Conservation (phyloP, 495 filamentous ascomycete genomes). For the Penicillium odoratum region DNA sequence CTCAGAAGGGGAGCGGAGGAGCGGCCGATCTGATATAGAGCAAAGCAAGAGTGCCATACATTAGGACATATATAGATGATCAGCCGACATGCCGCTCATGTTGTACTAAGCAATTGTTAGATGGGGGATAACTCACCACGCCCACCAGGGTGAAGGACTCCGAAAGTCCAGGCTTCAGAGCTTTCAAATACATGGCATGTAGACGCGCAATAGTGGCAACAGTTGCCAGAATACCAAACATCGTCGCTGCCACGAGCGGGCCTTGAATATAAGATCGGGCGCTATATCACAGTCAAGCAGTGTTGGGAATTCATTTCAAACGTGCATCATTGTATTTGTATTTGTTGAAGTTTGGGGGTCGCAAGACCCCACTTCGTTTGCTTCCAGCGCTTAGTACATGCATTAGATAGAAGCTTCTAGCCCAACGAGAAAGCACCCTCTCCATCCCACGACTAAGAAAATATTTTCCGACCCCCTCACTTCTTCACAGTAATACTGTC, state of each 20-base stretch:
- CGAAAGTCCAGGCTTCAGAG: neutral
- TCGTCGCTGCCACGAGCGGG: neutral
- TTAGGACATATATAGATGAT: neutral
- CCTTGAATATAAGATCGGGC: neutral
- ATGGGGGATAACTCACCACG: neutral
- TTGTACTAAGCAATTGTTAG: neutral
- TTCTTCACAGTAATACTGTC: no score
- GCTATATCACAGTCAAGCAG: neutral
- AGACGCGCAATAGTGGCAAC: neutral
- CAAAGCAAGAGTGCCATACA: neutral
- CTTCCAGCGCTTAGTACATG: no score
- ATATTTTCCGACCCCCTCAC: no score
- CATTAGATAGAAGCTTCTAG: no score
- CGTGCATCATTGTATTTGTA: no score
- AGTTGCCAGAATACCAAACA: neutral
- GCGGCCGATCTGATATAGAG: neutral
- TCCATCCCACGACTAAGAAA: no score
- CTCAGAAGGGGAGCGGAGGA: neutral
- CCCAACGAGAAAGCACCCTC: no score
- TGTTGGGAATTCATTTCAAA: no score
- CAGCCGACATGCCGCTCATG: neutral
- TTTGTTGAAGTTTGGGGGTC: no score
- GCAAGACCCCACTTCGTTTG: no score
- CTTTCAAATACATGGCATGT: neutral
- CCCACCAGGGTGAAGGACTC: neutral